phyloP scores from a whole-genome alignment of 73 alveolate genomes.

The Durusdinium trenchii region DNA sequence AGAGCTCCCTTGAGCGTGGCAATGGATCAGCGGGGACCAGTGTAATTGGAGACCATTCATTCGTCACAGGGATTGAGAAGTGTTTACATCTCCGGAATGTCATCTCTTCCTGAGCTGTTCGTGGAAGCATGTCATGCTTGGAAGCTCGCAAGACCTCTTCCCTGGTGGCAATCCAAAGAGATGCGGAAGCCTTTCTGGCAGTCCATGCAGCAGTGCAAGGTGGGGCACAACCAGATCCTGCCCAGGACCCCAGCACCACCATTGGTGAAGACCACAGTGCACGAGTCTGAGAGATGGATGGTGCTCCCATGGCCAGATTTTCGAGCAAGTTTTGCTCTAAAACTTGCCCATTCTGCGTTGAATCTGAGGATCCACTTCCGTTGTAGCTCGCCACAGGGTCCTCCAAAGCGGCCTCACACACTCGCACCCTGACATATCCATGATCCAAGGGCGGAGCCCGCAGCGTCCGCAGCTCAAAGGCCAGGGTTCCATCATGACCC shows the following conservation, averaged over 20 bases:
- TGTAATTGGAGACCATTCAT: background rate
- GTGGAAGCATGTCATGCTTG: slow-evolving; percentile 18
- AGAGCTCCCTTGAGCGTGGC: slow-evolving; percentile 55
- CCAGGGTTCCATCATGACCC: slow-evolving; percentile 65
- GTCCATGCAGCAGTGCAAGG: slow-evolving; percentile 32
- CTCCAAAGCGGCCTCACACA: slow-evolving; percentile 28
- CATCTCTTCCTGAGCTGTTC: slow-evolving; percentile 20
- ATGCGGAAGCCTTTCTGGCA: slow-evolving; percentile 43
- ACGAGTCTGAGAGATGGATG: background rate
- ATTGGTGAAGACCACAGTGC: slow-evolving; percentile 24
- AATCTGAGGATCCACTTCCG: background rate
- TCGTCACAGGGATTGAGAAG: background rate
- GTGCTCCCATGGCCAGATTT: background rate
- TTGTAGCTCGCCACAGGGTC: background rate
- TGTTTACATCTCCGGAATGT: background rate
- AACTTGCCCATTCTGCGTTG: slow-evolving; percentile 3
- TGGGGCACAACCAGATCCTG: background rate
- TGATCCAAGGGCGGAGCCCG: slow-evolving; percentile 68
- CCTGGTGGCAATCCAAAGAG: slow-evolving; percentile 14
- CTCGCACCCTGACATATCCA: slow-evolving; percentile 58
- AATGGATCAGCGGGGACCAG: background rate
- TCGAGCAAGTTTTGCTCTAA: background rate
- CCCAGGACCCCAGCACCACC: slow-evolving; percentile 59
- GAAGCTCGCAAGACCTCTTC: slow-evolving; percentile 5
- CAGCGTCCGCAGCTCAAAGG: slow-evolving; percentile 42